phyloP scores from a whole-genome alignment of 2,329 filamentous ascomycete genomes.

The Mycosphaerelloides madeirae region DNA sequence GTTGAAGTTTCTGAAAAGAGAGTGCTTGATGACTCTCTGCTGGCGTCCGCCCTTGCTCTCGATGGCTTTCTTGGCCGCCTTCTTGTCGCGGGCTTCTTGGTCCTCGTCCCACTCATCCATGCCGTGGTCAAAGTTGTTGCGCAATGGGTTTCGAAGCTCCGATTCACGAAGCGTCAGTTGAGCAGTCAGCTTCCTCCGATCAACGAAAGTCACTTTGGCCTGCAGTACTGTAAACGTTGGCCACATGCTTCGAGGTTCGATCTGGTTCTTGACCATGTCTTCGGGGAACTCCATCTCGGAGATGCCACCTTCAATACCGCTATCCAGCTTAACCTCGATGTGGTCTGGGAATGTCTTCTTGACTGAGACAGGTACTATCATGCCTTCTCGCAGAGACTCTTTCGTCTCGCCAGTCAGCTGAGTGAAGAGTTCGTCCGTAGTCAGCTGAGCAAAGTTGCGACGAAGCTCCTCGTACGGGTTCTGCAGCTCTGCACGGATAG shows the following conservation, averaged over 20 bases:
- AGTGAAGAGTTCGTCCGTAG: slow-evolving; percentile 78
- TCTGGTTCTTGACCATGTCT: slow-evolving; percentile 51
- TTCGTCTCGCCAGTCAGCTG: slow-evolving; percentile 94
- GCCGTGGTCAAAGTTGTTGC: slow-evolving; percentile 65
- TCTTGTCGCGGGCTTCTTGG: slow-evolving; percentile 64
- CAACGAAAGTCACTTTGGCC: slow-evolving; percentile 81
- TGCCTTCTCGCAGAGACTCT: slow-evolving; percentile 76
- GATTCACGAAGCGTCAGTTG: slow-evolving; percentile 83
- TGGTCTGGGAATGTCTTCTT: slow-evolving; percentile 87
- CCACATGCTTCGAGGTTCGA: slow-evolving; percentile 59
- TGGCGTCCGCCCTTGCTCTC: slow-evolving; percentile 79
- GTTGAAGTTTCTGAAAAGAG: slow-evolving; percentile 91
- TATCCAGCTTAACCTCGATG: slow-evolving; percentile 88
- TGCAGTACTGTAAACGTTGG: slow-evolving; percentile 77
- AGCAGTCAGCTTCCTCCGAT: slow-evolving; percentile 77
- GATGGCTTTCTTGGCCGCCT: slow-evolving; percentile 71
- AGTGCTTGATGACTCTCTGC: slow-evolving; percentile 95
- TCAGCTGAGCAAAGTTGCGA: slow-evolving; percentile 67
- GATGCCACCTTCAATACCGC: slow-evolving; percentile 84
- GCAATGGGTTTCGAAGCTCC: slow-evolving; percentile 67
- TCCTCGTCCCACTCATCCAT: slow-evolving; percentile 67
- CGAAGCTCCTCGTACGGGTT: slow-evolving; percentile 92
- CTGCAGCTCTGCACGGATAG: slow-evolving; percentile 88
- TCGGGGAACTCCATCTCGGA: slow-evolving; percentile 77
- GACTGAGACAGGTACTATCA: slow-evolving; percentile 88